A percentile compares a stretch with the other conserved stretches of the same genome.
phyloP scores from a whole-genome alignment of 2,329 filamentous ascomycete species.

The Phialophora verrucosa region DNA sequence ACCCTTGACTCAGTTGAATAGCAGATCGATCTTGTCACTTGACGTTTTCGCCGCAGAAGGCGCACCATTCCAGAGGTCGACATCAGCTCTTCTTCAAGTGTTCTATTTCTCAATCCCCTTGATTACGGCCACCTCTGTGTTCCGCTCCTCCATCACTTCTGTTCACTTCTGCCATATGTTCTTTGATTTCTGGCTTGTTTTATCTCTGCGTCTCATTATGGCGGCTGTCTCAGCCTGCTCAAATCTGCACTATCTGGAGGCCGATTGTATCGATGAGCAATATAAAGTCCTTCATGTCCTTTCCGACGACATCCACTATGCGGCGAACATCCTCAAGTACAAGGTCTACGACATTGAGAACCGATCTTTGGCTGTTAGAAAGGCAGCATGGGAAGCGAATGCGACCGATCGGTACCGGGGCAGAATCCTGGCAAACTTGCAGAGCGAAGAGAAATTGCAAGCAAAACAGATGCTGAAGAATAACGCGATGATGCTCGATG shows the following conservation, averaged over 20 bases:
- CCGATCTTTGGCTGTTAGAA: slow-evolving; percentile 12
- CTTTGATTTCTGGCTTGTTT: background rate
- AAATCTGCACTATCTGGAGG: slow-evolving; percentile 15
- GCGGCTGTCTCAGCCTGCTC: slow-evolving; percentile 4
- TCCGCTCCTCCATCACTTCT: background rate
- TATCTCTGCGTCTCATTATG: slow-evolving; percentile 10
- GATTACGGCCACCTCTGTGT: background rate
- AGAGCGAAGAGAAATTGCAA: background rate
- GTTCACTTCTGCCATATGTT: background rate
- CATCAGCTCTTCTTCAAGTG: background rate
- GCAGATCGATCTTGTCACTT: background rate
- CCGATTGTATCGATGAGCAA: slow-evolving; percentile 21
- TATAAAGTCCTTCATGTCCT: slow-evolving; percentile 14
- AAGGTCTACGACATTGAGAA: slow-evolving; percentile 22
- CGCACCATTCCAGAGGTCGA: background rate
- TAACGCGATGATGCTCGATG: slow-evolving; percentile 10
- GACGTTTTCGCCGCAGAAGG: background rate
- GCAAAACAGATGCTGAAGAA: slow-evolving; percentile 1
- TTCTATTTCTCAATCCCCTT: background rate
- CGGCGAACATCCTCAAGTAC: slow-evolving; percentile 14
- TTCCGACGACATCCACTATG: slow-evolving; percentile 14
- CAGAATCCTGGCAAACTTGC: background rate
- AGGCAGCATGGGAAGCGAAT: slow-evolving; percentile 15
- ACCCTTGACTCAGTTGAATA: background rate
- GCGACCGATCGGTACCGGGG: background rate